Evolutionary conservation across 1,139 yeast genomes (phyloP), one percentile per base, ranked within the genome.

Genomic region (Geotrichum carabidarum): DNA sequence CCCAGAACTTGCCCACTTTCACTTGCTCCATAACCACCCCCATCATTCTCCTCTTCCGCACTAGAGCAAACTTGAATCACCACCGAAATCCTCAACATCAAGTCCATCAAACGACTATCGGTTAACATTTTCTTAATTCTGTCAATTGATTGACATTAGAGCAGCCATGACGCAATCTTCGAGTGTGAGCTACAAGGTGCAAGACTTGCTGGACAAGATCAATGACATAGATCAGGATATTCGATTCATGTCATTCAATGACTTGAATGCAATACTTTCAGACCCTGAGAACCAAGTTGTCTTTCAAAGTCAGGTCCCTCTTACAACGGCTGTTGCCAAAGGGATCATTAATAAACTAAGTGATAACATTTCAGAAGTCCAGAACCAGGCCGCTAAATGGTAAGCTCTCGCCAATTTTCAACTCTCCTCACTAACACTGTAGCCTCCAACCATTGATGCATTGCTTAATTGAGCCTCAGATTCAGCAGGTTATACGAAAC

Each of bases 211-310:
- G 52, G 63, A 62, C 22, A 68, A 68, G 52, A 62, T 70, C 53
- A 60, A 61, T 34, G 62, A 67, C 41, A 58, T 84, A 27, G 96
- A 89, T 64, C 86, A 94, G 2, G 96, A 89, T 66, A 74, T 86
- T 62, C 76, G 96, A 65, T 88, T 83, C 70, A 89, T 89, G 96
- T 95, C 93, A 2, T 74, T 88, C 59, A 86, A 81, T 62, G 96
- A 89, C 65, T 76, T 88, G 62, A 81, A 79, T 62, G 79, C 78
- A 63, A 73, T 73, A 58, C 76, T 71, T 55, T 60, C 62, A 61
- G 64, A 59, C 61, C 72, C 50, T 62, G 69, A 50, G 61, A 68
- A 59, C 37, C 17, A 9, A 8, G 50, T 38, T 27, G 43, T 50
- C 2, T 59, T 67, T 40, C 62, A 65, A 32, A 58, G 63, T 32